Conservation (phyloP, 163 green algal species). For the Chlamydomonas reinhardtii region DNA sequence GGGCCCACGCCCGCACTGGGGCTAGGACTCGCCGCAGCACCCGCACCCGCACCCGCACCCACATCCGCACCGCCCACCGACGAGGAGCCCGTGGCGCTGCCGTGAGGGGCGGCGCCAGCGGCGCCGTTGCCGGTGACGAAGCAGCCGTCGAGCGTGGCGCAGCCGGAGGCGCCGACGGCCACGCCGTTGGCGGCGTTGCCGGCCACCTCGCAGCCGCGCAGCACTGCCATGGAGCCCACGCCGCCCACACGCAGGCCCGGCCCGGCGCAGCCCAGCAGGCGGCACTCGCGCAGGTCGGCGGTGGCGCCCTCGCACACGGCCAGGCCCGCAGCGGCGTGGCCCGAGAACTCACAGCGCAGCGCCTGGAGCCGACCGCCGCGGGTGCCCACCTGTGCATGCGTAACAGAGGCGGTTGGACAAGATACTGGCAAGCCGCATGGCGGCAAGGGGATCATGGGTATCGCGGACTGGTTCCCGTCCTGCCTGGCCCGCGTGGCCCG, state of each 20-base stretch:
- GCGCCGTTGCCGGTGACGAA: background rate
- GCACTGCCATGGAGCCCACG: constrained; percentile 33
- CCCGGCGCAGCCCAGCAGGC: background rate
- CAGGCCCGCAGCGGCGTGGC: background rate
- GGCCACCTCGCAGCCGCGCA: constrained; percentile 13
- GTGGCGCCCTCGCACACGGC: constrained; percentile 25
- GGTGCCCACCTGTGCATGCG: constrained; percentile 9
- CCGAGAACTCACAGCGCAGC: constrained; percentile 5
- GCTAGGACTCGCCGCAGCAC: background rate
- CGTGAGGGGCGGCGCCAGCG: no score
- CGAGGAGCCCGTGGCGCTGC: background rate
- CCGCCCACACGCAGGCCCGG: constrained; percentile 2
- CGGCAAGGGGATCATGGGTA: no score
- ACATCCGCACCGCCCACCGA: background rate
- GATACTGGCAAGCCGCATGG: no score
- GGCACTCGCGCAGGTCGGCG: constrained; percentile 26
- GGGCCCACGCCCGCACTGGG: background rate
- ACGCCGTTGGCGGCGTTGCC: background rate
- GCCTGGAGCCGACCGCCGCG: constrained; percentile 36
- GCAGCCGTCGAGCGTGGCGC: constrained; percentile 27
- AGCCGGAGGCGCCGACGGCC: constrained; percentile 15
- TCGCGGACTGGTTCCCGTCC: no score
- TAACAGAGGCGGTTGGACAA: no score
- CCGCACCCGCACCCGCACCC: no score
- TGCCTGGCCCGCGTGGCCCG: no score